Conservation (phyloP, 2,329 filamentous ascomycete genomes). For the Gnomoniopsis smithogilvyi region DNA sequence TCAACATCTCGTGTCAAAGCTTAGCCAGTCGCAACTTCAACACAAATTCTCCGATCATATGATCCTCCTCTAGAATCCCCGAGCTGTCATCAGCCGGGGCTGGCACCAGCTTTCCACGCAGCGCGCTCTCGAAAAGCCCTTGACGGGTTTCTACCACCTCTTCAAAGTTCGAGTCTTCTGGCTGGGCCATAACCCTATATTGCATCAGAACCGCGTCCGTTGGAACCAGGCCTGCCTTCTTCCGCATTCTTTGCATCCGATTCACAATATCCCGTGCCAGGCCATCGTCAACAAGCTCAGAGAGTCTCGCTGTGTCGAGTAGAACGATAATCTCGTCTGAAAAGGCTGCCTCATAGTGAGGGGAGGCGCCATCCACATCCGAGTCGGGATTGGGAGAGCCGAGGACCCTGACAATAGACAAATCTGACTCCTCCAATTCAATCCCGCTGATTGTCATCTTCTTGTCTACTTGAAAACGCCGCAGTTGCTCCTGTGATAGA, state of each 20-base stretch:
- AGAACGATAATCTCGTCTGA: conserved; percentile 88
- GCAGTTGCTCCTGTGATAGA: conserved; percentile 72
- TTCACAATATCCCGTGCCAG: conserved; percentile 90
- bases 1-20: no score
- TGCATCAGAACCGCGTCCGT: conserved; percentile 97
- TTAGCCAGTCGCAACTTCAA: neutral
- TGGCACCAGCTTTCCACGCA: neutral
- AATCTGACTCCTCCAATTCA: conserved; percentile 73
- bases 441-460: conserved; percentile 84
- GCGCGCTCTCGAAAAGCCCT: neutral
- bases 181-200: conserved; percentile 76
- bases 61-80: neutral
- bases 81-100: neutral
- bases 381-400: conserved; percentile 52
- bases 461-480: conserved; percentile 70
- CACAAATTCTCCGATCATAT: neutral
- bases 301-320: conserved; percentile 70
- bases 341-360: conserved; percentile 36
- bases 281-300: conserved; percentile 83
- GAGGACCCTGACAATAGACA: conserved; percentile 76
- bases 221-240: conserved; percentile 85
- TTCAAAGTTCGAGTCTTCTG: conserved; percentile 69
- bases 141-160: conserved; percentile 60
- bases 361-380: neutral
- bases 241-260: conserved; percentile 84